Conservation (phyloP, 768 basidiomycete species). For the Rhizopogon roseolus region DNA sequence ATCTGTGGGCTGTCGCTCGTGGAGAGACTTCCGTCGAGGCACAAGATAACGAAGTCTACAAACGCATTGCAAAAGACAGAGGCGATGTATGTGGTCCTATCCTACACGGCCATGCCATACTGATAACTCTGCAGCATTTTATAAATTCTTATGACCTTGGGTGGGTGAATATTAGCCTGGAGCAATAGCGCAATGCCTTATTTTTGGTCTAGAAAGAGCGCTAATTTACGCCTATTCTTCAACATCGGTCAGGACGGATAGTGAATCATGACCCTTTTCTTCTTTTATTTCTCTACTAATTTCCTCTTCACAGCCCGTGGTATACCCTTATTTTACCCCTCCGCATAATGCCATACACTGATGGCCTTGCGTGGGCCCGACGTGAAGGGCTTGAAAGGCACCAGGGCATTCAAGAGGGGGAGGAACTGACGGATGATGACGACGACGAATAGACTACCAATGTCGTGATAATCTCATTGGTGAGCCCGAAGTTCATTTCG, state of each 20-base stretch:
- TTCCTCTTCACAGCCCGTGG: slow-evolving; percentile 46
- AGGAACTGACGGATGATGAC: slow-evolving; percentile 83
- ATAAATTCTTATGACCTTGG: slow-evolving; percentile 92
- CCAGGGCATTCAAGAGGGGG: slow-evolving; percentile 61
- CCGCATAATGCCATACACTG: slow-evolving; percentile 73
- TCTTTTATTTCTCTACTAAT: background rate
- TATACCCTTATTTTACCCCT: slow-evolving; percentile 82
- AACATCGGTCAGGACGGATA: slow-evolving; percentile 79
- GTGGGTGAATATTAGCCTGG: slow-evolving; percentile 29
- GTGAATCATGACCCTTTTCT: slow-evolving; percentile 42
- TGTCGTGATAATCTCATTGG: background rate
- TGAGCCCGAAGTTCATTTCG: slow-evolving; percentile 7
- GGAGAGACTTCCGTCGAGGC: slow-evolving; percentile 90
- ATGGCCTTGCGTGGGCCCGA: slow-evolving; percentile 80
- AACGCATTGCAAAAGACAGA: slow-evolving; percentile 58
- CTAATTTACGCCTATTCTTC: slow-evolving; percentile 82
- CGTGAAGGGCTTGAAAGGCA: slow-evolving; percentile 59
- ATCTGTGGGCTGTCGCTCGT: slow-evolving; percentile 61
- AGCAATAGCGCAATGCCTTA: background rate
- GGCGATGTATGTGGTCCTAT: slow-evolving; percentile 51
- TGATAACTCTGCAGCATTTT: slow-evolving; percentile 47
- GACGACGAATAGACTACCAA: slow-evolving; percentile 33
- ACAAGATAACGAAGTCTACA: slow-evolving; percentile 82
- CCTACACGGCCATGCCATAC: background rate
- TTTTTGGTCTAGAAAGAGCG: slow-evolving; percentile 35